Conservation (phyloP, 768 basidiomycete species). For the Candolleomyces efflorescens region DNA sequence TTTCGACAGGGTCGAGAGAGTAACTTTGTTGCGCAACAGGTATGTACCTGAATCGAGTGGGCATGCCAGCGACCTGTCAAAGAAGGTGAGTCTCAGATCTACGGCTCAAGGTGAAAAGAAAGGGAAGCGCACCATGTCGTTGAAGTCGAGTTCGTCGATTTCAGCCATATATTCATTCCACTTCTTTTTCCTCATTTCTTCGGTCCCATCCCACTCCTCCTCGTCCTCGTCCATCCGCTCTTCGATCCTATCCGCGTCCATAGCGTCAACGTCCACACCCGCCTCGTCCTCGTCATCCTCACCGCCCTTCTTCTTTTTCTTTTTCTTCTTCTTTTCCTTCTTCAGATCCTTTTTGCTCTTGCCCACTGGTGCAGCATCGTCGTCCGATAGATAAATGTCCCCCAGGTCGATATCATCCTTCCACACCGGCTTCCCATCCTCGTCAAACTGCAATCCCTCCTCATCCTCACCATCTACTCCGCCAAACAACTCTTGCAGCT, state of each 20-base stretch:
- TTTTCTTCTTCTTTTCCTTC: slow-evolving; percentile 24
- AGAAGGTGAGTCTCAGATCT: neutral
- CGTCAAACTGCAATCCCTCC: slow-evolving; percentile 30
- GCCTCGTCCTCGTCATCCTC: slow-evolving; percentile 38
- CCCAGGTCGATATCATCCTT: slow-evolving; percentile 83
- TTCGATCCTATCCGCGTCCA: slow-evolving; percentile 36
- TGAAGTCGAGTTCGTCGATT: slow-evolving; percentile 88
- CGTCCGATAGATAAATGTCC: slow-evolving; percentile 47
- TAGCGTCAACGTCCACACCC: slow-evolving; percentile 58
- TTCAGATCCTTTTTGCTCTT: slow-evolving; percentile 18
- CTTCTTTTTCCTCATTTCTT: slow-evolving; percentile 82
- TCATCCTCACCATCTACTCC: slow-evolving; percentile 29
- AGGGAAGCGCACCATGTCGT: slow-evolving; percentile 71
- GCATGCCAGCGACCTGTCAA: slow-evolving; percentile 75
- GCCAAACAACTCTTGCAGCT: slow-evolving; percentile 72
- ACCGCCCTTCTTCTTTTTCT: slow-evolving; percentile 56
- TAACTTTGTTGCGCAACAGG: slow-evolving; percentile 57
- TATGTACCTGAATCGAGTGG: slow-evolving; percentile 93
- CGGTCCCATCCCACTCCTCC: slow-evolving; percentile 83
- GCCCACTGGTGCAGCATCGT: slow-evolving; percentile 21
- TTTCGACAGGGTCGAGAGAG: slow-evolving; percentile 77
- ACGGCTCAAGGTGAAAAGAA: neutral
- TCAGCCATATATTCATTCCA: slow-evolving; percentile 90
- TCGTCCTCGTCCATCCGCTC: slow-evolving; percentile 31
- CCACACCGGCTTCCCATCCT: slow-evolving; percentile 79